These are phyloP conservation scores for Pittosporum tobira DNA, from an alignment of 129 eudicot species.

Conservation along the genomic window DNA sequence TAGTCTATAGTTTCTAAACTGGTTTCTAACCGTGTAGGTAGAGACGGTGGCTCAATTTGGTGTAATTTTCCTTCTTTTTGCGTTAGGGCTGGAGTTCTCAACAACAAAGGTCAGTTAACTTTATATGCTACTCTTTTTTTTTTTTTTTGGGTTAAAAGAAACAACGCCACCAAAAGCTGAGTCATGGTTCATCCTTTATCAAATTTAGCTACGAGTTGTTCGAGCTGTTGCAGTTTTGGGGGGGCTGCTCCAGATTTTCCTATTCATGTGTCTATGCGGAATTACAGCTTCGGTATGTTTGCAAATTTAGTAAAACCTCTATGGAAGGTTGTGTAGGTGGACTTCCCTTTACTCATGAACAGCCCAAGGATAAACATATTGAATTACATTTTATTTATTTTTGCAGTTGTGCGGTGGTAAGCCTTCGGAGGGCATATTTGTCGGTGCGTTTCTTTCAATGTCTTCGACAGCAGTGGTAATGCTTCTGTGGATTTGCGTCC, in stretches of 20 bases:
- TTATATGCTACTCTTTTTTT: constrained; percentile 1
- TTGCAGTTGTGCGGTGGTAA: constrained; percentile 92
- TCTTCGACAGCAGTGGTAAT: constrained; percentile 98
- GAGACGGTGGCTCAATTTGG: constrained; percentile 99
- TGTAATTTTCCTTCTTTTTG: constrained; percentile 96
- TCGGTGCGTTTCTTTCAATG: constrained; percentile 95
- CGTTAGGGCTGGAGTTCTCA: constrained; percentile 95
- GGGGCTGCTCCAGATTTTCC: constrained; percentile 79
- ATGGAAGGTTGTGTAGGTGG: not conserved
- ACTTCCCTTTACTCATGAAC: not conserved
- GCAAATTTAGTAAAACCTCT: not conserved
- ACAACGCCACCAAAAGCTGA: constrained; percentile 1
- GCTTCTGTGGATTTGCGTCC: constrained; percentile 5
- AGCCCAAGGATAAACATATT: not conserved
- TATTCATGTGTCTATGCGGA: constrained; percentile 92
- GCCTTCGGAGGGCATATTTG: constrained; percentile 84
- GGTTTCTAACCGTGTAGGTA: constrained; percentile 45
- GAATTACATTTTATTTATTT: no score
- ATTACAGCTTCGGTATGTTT: constrained; percentile 79
- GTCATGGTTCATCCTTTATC: constrained; percentile 6
- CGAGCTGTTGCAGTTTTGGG: constrained; percentile 96
- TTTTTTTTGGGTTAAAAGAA: no score
- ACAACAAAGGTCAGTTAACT: constrained; percentile 55
- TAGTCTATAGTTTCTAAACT: no score
- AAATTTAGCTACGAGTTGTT: constrained; percentile 77